Evolutionary conservation across 2,329 filamentous ascomycete genomes (phyloP).

Genomic region (Scedosporium minutisporum): DNA sequence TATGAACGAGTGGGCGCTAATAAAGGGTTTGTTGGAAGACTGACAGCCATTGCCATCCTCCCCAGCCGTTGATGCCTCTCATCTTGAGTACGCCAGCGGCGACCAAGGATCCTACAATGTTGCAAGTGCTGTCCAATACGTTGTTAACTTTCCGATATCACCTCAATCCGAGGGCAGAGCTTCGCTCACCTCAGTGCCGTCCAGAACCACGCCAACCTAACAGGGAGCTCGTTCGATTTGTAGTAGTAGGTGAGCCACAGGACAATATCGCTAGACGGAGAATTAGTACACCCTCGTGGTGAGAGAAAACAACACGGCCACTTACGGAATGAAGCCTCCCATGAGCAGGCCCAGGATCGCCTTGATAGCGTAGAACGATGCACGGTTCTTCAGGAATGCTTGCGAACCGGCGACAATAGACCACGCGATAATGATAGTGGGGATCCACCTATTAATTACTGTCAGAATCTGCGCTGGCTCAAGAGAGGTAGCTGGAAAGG

Average conservation of each 20-base stretch:
- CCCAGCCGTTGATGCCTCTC: conserved; percentile 25
- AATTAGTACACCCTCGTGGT: not conserved
- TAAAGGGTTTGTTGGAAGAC: not conserved
- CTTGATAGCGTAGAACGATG: conserved; percentile 30
- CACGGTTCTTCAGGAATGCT: conserved; percentile 23
- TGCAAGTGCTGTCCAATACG: conserved; percentile 11
- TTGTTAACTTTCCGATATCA: not conserved
- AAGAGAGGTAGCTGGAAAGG: too few relatives aligned
- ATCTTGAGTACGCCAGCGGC: conserved; percentile 28
- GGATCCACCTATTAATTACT: conserved; percentile 24
- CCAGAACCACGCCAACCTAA: conserved; percentile 21
- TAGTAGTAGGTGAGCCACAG: conserved; percentile 23
- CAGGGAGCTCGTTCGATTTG: conserved; percentile 20
- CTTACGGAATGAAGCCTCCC: conserved; percentile 40
- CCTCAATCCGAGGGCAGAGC: not conserved
- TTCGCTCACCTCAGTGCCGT: conserved; percentile 12
- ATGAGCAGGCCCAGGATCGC: conserved; percentile 35
- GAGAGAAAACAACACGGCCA: conserved; percentile 6
- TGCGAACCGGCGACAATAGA: conserved; percentile 28
- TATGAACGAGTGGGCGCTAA: not conserved
- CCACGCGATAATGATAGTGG: conserved; percentile 30
- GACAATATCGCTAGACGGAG: conserved; percentile 14
- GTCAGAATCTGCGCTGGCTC: too few relatives aligned
- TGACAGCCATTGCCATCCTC: conserved; percentile 28
- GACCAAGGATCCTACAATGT: conserved; percentile 33